These are phyloP conservation scores for Sporothrix mexicana DNA, from an alignment of 2,329 filamentous ascomycete species.

Conservation along the genomic window DNA sequence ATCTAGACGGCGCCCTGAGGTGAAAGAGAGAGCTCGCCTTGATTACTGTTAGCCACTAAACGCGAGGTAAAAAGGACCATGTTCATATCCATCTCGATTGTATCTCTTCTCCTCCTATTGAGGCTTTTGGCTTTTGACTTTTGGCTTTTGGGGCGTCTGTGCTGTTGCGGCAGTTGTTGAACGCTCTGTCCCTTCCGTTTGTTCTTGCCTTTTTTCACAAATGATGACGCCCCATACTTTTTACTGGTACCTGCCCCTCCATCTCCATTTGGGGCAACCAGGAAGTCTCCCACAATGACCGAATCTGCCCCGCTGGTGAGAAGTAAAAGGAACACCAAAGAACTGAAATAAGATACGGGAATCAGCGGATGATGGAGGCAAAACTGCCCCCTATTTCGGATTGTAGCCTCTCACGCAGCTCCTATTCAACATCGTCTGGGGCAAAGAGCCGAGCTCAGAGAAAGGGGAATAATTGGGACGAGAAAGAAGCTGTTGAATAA, in stretches of 20 bases:
- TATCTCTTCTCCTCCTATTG: neutral
- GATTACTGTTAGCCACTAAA: constrained; percentile 1
- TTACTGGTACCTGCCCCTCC: constrained; percentile 9
- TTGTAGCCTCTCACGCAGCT: neutral
- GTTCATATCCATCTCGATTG: neutral
- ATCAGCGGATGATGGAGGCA: constrained; percentile 4
- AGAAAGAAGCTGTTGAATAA: neutral
- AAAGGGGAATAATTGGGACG: neutral
- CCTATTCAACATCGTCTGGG: neutral
- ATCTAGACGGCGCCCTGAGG: constrained; percentile 4
- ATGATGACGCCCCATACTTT: neutral
- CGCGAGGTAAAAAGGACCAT: constrained; percentile 2
- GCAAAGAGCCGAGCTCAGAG: neutral
- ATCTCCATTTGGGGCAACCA: constrained; percentile 3
- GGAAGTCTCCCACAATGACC: no score
- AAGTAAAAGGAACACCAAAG: constrained; percentile 25
- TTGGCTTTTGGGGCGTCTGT: neutral
- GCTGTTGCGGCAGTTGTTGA: neutral
- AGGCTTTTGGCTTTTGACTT: neutral
- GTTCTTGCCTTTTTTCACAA: neutral
- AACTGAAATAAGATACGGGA: constrained; percentile 13
- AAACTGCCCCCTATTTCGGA: neutral
- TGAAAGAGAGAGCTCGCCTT: neutral
- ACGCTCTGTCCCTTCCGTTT: neutral
- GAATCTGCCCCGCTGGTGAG: constrained; percentile 22